phyloP scores from a whole-genome alignment of 2,329 filamentous ascomycete species.

The Coniella lustricola region DNA sequence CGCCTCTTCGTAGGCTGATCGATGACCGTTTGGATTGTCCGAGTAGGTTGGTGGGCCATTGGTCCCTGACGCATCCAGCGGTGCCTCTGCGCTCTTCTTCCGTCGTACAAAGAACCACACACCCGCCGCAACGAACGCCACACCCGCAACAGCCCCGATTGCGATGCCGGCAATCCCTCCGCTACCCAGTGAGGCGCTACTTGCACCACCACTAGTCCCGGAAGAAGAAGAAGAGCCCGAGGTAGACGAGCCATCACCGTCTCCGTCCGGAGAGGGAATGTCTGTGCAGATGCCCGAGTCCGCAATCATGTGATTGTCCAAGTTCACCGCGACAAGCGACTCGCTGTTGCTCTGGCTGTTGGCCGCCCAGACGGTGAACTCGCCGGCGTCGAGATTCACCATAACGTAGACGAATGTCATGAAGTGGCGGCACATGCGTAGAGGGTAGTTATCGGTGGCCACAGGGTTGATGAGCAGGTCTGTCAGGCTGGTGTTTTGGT shows the following conservation, averaged over 20 bases:
- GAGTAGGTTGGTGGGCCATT: background rate
- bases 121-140: constrained; percentile 17
- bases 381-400: background rate
- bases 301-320: background rate
- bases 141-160: constrained; percentile 14
- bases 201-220: too few relatives aligned
- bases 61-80: background rate
- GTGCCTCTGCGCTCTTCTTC: background rate
- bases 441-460: background rate
- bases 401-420: background rate
- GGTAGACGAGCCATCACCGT: too few relatives aligned
- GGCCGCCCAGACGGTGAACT: background rate
- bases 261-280: background rate
- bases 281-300: background rate
- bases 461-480: constrained; percentile 1
- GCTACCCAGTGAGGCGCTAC: background rate
- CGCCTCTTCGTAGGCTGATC: background rate
- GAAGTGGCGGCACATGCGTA: background rate
- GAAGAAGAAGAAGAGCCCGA: background rate
- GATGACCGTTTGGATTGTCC: background rate
- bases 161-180: constrained; percentile 24
- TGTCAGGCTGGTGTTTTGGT: background rate
- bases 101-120: constrained; percentile 21
- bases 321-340: background rate
- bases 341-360: background rate